Evolutionary conservation across 495 filamentous ascomycete species (phyloP).

Genomic region (Penicillium verhagenii): DNA sequence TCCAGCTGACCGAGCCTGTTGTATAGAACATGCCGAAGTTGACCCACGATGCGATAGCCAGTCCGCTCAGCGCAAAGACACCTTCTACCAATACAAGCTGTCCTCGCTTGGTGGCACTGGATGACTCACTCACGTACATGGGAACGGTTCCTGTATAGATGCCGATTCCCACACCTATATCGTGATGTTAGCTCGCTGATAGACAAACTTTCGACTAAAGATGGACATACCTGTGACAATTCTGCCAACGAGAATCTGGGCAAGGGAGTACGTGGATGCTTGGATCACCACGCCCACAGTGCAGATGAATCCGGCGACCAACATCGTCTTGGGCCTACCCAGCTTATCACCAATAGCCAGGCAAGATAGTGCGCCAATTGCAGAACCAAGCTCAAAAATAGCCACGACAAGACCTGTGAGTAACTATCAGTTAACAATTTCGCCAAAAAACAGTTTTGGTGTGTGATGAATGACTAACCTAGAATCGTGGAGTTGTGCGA

Average conservation of each 20-base stretch:
- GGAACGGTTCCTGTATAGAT: constrained; percentile 59
- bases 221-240: constrained; percentile 14
- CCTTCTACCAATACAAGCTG: constrained; percentile 58
- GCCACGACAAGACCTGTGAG: constrained; percentile 46
- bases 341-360: constrained; percentile 55
- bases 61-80: constrained; percentile 57
- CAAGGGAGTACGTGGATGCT: constrained; percentile 32
- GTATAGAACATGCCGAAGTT: constrained; percentile 54
- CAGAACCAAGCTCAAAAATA: constrained; percentile 57
- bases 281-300: constrained; percentile 14
- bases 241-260: constrained; percentile 49
- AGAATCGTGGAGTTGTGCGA: constrained; percentile 10
- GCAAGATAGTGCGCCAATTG: constrained; percentile 53
- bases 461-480: constrained; percentile 1
- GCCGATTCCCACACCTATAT: constrained; percentile 55
- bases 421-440: neutral
- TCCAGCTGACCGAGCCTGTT: constrained; percentile 37
- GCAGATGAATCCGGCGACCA: constrained; percentile 33
- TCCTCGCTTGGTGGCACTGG: constrained; percentile 57
- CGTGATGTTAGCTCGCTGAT: neutral
- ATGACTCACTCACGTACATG: constrained; percentile 64
- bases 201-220: neutral
- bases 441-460: neutral
- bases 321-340: constrained; percentile 54
- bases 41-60: constrained; percentile 50